Conservation (phyloP, 1,284 basidiomycete species). For the Ustilago hordei region DNA sequence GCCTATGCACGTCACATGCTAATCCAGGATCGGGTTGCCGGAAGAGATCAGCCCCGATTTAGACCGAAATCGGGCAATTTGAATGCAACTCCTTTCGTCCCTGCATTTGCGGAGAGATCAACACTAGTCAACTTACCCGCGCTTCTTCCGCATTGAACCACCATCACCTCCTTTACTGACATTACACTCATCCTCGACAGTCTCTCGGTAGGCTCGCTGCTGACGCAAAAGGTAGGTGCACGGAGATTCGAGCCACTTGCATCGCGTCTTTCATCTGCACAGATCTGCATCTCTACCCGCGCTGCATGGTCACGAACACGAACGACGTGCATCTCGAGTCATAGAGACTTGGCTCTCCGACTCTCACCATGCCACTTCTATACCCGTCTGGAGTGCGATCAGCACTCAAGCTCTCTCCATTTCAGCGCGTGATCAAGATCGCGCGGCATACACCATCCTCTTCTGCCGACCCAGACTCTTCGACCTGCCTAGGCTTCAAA, state of each 20-base stretch:
- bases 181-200: neutral
- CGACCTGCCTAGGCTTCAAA: constrained; percentile 34
- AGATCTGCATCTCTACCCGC: neutral
- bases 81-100: constrained; percentile 14
- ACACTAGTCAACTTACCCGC: constrained; percentile 17
- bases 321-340: constrained; percentile 4
- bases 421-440: constrained; percentile 43
- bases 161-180: constrained; percentile 15
- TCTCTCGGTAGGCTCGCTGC: neutral
- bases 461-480: constrained; percentile 9
- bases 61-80: constrained; percentile 12
- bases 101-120: constrained; percentile 27
- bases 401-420: constrained; percentile 28
- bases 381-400: constrained; percentile 44
- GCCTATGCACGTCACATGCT: neutral
- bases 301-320: constrained; percentile 1
- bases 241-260: neutral
- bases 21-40: constrained; percentile 4
- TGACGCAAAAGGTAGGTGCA: neutral
- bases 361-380: constrained; percentile 30
- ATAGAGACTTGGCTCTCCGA: neutral
- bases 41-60: constrained; percentile 3
- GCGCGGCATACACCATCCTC: constrained; percentile 39
- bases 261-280: neutral
- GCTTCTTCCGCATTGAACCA: constrained; percentile 15